Conservation (phyloP, 768 basidiomycete genomes). For the Calocybe cyanea region DNA sequence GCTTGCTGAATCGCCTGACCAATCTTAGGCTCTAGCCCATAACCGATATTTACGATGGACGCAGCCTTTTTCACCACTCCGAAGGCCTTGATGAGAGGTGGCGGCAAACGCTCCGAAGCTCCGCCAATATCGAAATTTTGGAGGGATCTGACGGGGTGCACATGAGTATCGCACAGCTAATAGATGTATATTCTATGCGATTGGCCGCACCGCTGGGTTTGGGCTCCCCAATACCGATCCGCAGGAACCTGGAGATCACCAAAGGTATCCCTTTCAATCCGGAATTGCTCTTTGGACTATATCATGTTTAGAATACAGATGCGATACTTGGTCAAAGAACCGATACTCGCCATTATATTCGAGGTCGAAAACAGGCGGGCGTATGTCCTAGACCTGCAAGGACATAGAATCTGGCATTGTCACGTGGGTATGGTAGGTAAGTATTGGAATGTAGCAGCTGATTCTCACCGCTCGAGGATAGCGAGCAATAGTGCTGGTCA, state of each 20-base stretch:
- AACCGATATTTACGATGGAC: constrained; percentile 80
- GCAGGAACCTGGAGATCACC: constrained; percentile 83
- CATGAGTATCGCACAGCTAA: neutral
- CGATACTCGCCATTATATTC: constrained; percentile 23
- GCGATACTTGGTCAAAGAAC: neutral
- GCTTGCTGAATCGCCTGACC: constrained; percentile 88
- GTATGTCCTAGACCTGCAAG: constrained; percentile 11
- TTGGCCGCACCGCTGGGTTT: constrained; percentile 79
- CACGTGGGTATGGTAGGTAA: constrained; percentile 25
- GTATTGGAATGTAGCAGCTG: constrained; percentile 7
- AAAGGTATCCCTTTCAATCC: constrained; percentile 91
- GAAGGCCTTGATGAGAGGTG: constrained; percentile 96
- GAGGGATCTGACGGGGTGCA: constrained; percentile 49
- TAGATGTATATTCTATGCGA: neutral
- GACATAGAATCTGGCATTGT: constrained; percentile 23
- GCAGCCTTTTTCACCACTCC: constrained; percentile 98
- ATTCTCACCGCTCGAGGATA: constrained; percentile 17
- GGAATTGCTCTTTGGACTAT: constrained; percentile 51
- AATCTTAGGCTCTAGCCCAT: constrained; percentile 88
- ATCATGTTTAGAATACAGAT: neutral
- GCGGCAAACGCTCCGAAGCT: constrained; percentile 86
- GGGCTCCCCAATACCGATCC: constrained; percentile 93
- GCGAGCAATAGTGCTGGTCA: constrained; percentile 6
- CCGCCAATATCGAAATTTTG: constrained; percentile 99
- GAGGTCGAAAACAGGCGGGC: constrained; percentile 31